phyloP scores from a whole-genome alignment of 495 filamentous ascomycete species.

The Tuber microsphaerosporum region DNA sequence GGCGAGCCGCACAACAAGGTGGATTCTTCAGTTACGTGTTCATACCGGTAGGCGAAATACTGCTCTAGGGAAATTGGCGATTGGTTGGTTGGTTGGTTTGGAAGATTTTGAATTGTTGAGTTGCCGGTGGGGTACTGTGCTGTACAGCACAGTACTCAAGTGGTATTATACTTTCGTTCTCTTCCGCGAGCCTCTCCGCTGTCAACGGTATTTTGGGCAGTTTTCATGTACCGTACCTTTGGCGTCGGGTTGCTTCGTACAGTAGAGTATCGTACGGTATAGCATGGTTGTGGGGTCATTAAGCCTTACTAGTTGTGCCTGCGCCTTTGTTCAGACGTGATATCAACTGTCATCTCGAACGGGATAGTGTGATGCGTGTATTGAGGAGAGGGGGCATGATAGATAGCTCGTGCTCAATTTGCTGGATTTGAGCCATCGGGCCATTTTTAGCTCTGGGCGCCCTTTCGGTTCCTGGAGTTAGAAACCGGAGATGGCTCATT shows the following conservation, averaged over 20 bases:
- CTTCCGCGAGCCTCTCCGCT: not conserved
- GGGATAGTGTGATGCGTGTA: not conserved
- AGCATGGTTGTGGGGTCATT: not conserved
- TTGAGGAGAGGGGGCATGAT: not conserved
- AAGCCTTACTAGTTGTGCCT: not conserved
- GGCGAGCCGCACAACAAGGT: not conserved
- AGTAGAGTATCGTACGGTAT: not conserved
- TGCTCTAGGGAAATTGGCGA: not conserved
- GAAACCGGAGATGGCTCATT: not conserved
- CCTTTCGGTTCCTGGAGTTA: not conserved
- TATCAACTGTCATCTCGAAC: not conserved
- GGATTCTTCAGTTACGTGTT: not conserved
- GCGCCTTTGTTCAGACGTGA: not conserved
- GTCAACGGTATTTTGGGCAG: not conserved
- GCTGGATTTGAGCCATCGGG: not conserved
- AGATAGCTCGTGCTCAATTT: not conserved
- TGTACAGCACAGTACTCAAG: not conserved
- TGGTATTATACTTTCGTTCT: not conserved
- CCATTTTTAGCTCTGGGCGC: not conserved
- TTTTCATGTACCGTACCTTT: not conserved
- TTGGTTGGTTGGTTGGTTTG: not conserved
- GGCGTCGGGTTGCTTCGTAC: not conserved
- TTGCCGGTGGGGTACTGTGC: not conserved
- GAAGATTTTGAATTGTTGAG: not conserved
- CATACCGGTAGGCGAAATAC: not conserved